Percentiles rank a stretch among this genome's conserved stretches.
Conservation (phyloP, 2,329 filamentous ascomycete genomes). For the Monosporascus sp. region DNA sequence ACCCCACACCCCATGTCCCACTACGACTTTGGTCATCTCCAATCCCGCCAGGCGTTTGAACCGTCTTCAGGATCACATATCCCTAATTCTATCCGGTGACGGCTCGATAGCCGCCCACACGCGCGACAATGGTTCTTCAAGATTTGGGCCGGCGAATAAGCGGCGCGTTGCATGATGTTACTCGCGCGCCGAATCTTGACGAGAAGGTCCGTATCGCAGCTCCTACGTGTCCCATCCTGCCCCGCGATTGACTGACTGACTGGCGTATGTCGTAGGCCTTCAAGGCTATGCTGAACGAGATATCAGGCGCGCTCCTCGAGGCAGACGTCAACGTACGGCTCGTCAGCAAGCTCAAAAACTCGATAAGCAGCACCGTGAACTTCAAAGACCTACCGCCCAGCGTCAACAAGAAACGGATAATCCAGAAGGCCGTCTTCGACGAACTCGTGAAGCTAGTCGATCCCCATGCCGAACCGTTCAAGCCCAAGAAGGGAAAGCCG, state of each 20-base stretch:
- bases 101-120: constrained; percentile 6
- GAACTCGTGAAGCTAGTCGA: constrained; percentile 94
- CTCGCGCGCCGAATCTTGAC: constrained; percentile 85
- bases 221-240: constrained; percentile 6
- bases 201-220: constrained; percentile 65
- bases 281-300: constrained; percentile 97
- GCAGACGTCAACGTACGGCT: constrained; percentile 96
- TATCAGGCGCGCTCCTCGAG: constrained; percentile 90
- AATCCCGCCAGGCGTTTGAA: too few species aligned
- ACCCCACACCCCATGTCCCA: too few species aligned
- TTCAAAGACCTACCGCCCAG: constrained; percentile 88
- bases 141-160: constrained; percentile 98
- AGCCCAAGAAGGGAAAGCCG: constrained; percentile 89
- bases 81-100: background rate
- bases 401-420: constrained; percentile 96
- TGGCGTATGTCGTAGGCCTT: constrained; percentile 65
- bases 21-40: too few species aligned
- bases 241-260: constrained; percentile 34
- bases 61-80: too few species aligned
- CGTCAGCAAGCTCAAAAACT: constrained; percentile 85
- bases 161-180: constrained; percentile 88
- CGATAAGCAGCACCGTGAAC: constrained; percentile 85
- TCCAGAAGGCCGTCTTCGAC: constrained; percentile 97
- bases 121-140: constrained; percentile 81
- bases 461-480: constrained; percentile 90